These are phyloP conservation scores for Omphalea diandra DNA, from an alignment of 441 rosid genomes.

Conservation along the genomic window DNA sequence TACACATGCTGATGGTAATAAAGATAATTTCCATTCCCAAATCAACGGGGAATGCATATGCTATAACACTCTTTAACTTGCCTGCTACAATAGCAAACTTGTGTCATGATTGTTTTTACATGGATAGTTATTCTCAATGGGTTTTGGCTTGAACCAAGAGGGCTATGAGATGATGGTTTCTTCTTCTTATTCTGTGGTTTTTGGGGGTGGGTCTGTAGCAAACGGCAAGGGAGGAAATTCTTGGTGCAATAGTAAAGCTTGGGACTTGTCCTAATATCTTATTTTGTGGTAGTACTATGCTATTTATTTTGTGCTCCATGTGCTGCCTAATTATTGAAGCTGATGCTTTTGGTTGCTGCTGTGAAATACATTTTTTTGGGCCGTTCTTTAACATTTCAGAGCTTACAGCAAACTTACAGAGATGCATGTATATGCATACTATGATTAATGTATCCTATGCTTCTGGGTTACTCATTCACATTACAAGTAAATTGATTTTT, in stretches of 20 bases:
- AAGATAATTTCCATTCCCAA: background rate
- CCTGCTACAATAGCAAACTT: background rate
- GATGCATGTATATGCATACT: background rate
- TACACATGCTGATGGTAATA: slow-evolving; percentile 82
- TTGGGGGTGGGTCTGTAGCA: background rate
- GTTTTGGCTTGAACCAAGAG: background rate
- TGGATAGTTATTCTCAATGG: background rate
- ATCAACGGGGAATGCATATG: background rate
- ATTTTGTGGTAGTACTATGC: background rate
- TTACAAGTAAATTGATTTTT: slow-evolving; percentile 26
- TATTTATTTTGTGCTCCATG: background rate
- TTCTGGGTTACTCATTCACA: slow-evolving; percentile 1
- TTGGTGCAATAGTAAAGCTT: background rate
- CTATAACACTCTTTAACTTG: background rate
- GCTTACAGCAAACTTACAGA: background rate
- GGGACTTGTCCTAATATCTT: background rate
- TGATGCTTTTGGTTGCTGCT: background rate
- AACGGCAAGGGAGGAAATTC: background rate
- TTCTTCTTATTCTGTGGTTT: background rate
- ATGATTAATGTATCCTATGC: background rate
- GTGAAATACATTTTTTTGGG: background rate
- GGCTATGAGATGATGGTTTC: background rate
- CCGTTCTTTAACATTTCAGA: background rate
- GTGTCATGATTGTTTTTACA: background rate
- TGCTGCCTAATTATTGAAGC: background rate